These are phyloP conservation scores for Pseudonitzschia multiseries DNA, from an alignment of 108 stramenopile genomes.

Conservation along the genomic window DNA sequence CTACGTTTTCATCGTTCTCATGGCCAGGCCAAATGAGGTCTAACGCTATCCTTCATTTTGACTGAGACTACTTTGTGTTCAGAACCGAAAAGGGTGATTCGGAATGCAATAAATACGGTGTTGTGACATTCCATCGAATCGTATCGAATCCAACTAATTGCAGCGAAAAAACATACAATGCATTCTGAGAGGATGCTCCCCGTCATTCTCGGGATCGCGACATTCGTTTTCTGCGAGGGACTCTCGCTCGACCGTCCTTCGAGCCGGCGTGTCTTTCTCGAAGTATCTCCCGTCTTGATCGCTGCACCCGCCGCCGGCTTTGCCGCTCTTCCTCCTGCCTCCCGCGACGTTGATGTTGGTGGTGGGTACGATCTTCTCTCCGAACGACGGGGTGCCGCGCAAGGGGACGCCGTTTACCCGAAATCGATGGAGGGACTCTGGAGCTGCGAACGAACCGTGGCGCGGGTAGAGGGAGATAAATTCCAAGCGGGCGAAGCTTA, in stretches of 20 bases:
- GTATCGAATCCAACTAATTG: too few species aligned
- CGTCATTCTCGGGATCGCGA: background rate
- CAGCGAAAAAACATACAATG: too few species aligned
- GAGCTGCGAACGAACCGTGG: conserved; percentile 43
- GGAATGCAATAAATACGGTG: too few species aligned
- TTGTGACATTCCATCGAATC: too few species aligned
- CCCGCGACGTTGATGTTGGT: conserved; percentile 50
- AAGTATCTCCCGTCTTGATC: conserved; percentile 1
- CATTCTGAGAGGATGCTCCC: background rate
- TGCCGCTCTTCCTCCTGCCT: conserved; percentile 9
- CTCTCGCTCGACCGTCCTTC: background rate
- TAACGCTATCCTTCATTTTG: too few species aligned
- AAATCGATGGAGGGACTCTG: conserved; percentile 54
- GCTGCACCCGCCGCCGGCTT: background rate
- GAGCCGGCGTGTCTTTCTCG: conserved; percentile 1
- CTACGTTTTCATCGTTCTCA: too few species aligned
- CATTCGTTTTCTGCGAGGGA: background rate
- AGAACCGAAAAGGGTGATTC: too few species aligned
- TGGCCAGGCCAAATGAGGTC: too few species aligned
- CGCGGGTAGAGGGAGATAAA: conserved; percentile 52
- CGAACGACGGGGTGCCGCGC: background rate
- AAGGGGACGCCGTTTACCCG: conserved; percentile 50
- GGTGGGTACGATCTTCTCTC: conserved; percentile 57
- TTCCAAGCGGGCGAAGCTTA: conserved; percentile 56
- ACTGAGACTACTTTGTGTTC: too few species aligned